Percentiles rank a stretch among this genome's conserved stretches.
Evolutionary conservation across 1,139 yeast genomes (phyloP).

Genomic region (Taphrina wiesneri): DNA sequence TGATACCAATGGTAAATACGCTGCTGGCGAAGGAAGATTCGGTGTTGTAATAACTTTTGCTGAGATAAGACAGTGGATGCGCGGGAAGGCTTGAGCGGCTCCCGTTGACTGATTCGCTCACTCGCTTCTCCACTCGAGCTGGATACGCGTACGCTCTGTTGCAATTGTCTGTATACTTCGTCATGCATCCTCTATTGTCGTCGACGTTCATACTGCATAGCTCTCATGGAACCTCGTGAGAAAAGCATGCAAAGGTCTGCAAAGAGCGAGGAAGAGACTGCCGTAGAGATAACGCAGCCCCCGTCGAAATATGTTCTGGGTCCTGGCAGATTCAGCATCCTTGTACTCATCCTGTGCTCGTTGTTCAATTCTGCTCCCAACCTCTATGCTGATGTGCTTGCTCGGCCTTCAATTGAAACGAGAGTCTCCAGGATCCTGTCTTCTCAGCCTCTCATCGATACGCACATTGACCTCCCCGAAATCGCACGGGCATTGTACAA

Average conservation of each 20-base stretch:
- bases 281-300: no score
- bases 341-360: background rate
- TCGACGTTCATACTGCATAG: no score
- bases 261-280: background rate
- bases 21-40: background rate
- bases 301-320: background rate
- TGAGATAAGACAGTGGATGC: background rate
- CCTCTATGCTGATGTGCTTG: background rate
- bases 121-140: no score
- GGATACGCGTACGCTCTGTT: no score
- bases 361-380: background rate
- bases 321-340: background rate
- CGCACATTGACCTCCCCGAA: conserved; percentile 56
- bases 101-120: background rate
- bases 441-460: conserved; percentile 50
- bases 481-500: conserved; percentile 50
- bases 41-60: conserved; percentile 8
- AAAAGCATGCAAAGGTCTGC: background rate
- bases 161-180: no score
- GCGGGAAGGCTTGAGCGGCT: background rate
- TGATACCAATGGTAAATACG: no score
- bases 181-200: no score
- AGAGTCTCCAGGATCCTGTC: conserved; percentile 16
- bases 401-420: background rate
- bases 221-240: background rate